A percentile compares a stretch with the other conserved stretches of the same genome.
phyloP scores from a whole-genome alignment of 2,329 filamentous ascomycete species.

The Orbilia blumenaviensis region DNA sequence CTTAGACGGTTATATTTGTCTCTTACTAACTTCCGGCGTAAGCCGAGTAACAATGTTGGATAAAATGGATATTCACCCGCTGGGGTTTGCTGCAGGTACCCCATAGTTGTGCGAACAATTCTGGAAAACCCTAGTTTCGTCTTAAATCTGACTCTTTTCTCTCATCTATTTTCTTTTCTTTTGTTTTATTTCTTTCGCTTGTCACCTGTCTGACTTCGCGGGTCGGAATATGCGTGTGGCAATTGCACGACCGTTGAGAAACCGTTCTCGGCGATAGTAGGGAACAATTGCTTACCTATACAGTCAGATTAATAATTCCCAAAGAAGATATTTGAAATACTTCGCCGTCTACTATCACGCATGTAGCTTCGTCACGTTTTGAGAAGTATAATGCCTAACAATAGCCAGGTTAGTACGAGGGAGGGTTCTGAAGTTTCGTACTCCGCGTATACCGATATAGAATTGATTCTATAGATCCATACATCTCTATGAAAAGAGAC shows the following conservation, averaged over 20 bases:
- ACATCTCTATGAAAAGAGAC: not conserved
- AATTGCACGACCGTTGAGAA: slow-evolving; percentile 30
- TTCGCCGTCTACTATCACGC: slow-evolving; percentile 40
- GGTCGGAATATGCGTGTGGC: slow-evolving; percentile 53
- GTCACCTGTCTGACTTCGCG: slow-evolving; percentile 38
- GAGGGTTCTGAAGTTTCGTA: slow-evolving; percentile 22
- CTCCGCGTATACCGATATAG: slow-evolving; percentile 39
- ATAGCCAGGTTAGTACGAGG: slow-evolving; percentile 31
- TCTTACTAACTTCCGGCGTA: slow-evolving; percentile 15
- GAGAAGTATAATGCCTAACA: slow-evolving; percentile 26
- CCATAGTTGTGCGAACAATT: slow-evolving; percentile 4
- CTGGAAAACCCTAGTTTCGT: slow-evolving; percentile 27
- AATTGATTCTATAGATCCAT: not conserved
- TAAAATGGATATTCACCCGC: slow-evolving; percentile 9
- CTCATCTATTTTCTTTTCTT: not conserved
- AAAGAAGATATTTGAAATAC: slow-evolving; percentile 52
- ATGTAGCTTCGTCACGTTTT: slow-evolving; percentile 39
- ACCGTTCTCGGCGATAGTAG: slow-evolving; percentile 8
- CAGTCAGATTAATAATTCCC: slow-evolving; percentile 40
- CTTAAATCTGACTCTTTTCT: slow-evolving; percentile 27
- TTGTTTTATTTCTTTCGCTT: not conserved
- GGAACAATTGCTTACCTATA: slow-evolving; percentile 43
- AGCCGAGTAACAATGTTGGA: slow-evolving; percentile 19
- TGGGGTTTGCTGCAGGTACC: slow-evolving; percentile 26
- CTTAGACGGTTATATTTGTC: slow-evolving; percentile 6